Conservation (phyloP, 1,139 yeast genomes). For the Yamadazyma trypodendri region DNA sequence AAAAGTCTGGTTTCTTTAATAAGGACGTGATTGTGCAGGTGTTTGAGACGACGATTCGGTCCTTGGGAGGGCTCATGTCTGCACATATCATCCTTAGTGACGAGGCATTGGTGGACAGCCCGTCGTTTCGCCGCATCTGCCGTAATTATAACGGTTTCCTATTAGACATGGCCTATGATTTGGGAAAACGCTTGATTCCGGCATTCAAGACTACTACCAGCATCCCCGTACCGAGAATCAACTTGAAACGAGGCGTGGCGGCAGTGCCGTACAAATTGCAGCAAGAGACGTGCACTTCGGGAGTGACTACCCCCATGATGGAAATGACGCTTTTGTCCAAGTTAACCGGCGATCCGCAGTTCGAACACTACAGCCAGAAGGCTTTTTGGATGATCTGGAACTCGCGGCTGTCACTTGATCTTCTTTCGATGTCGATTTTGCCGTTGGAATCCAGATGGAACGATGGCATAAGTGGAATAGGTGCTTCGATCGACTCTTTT, state of each 20-base stretch:
- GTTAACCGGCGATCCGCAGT: conserved; percentile 70
- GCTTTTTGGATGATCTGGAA: conserved; percentile 76
- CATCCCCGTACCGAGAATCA: conserved; percentile 73
- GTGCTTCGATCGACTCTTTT: conserved; percentile 92
- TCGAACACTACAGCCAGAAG: conserved; percentile 58
- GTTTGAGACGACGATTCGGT: conserved; percentile 79
- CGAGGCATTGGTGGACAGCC: conserved; percentile 23
- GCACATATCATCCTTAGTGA: conserved; percentile 70
- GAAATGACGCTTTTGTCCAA: conserved; percentile 75
- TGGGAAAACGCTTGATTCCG: conserved; percentile 65
- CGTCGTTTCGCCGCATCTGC: conserved; percentile 15
- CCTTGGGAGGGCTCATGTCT: conserved; percentile 75
- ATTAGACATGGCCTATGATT: conserved; percentile 64
- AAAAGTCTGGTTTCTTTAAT: conserved; percentile 46
- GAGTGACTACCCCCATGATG: conserved; percentile 78
- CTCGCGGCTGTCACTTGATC: conserved; percentile 56
- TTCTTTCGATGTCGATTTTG: conserved; percentile 78
- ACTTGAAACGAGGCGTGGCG: conserved; percentile 52
- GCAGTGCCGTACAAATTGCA: conserved; percentile 42
- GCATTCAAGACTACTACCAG: conserved; percentile 63
- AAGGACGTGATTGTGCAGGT: conserved; percentile 77
- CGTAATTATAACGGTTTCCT: conserved; percentile 66
- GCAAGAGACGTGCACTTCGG: conserved; percentile 79
- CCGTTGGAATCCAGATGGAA: conserved; percentile 57
- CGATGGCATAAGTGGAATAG: conserved; percentile 71